These are phyloP conservation scores for Elongisporangium prolatum DNA, from an alignment of 352 stramenopile genomes.

Conservation along the genomic window DNA sequence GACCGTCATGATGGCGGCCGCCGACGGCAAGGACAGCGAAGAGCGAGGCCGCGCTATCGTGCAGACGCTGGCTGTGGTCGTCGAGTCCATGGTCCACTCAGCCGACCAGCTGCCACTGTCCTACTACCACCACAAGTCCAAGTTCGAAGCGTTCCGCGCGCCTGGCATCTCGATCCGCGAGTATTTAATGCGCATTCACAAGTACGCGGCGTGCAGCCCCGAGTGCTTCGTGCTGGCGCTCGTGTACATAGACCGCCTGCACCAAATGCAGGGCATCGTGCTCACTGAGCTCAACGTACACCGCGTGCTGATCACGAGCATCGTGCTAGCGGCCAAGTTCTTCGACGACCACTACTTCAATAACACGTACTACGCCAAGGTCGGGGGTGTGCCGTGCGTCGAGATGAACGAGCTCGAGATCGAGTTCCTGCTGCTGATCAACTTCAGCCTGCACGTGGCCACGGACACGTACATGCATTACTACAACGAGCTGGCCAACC, in stretches of 20 bases:
- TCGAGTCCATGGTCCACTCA: conserved; percentile 76
- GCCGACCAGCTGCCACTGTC: conserved; percentile 47
- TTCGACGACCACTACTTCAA: conserved; percentile 99
- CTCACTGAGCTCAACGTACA: conserved; percentile 98
- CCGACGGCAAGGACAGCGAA: conserved; percentile 57
- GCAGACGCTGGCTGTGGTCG: conserved; percentile 69
- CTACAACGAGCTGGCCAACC: conserved; percentile 86
- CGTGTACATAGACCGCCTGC: conserved; percentile 99
- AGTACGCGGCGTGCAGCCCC: conserved; percentile 97
- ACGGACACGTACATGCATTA: conserved; percentile 88
- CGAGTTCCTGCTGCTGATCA: conserved; percentile 97
- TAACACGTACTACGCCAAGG: conserved; percentile 99
- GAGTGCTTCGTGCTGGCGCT: conserved; percentile 98
- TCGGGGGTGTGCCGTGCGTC: conserved; percentile 87
- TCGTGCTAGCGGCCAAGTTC: conserved; percentile 98
- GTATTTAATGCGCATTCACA: conserved; percentile 92
- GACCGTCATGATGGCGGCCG: conserved; percentile 15
- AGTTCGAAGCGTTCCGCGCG: conserved; percentile 83
- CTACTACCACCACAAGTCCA: conserved; percentile 55
- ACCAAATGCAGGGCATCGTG: conserved; percentile 95
- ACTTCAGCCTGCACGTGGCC: conserved; percentile 97
- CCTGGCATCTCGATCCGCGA: conserved; percentile 79
- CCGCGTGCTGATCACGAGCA: conserved; percentile 95
- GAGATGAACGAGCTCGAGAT: conserved; percentile 98
- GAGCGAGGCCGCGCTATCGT: conserved; percentile 75